These are phyloP conservation scores for Clonostachys chloroleuca DNA, from an alignment of 2,329 filamentous ascomycete genomes.

Conservation along the genomic window DNA sequence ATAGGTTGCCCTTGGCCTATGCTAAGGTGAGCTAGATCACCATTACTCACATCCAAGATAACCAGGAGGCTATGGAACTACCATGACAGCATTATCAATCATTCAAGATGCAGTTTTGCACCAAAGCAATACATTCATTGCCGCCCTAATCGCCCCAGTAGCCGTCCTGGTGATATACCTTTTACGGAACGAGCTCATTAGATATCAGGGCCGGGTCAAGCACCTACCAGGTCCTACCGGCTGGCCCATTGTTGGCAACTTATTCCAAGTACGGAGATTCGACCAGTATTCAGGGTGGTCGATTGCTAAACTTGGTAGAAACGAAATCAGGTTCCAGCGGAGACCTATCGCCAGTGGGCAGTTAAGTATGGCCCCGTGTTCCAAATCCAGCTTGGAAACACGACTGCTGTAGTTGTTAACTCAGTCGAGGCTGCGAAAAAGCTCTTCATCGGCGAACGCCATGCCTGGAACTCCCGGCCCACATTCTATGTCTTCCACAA, in stretches of 20 bases:
- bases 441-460: conserved; percentile 64
- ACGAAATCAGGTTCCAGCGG: conserved; percentile 6
- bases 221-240: conserved; percentile 7
- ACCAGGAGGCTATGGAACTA: no score
- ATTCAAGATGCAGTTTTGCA: no score
- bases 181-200: conserved; percentile 1
- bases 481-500: conserved; percentile 59
- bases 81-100: no score
- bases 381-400: conserved; percentile 26
- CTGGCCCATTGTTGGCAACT: conserved; percentile 6
- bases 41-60: no score
- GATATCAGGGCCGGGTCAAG: conserved; percentile 2
- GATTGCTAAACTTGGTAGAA: background rate
- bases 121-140: no score
- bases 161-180: background rate
- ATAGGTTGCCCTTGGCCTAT: no score
- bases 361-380: conserved; percentile 19
- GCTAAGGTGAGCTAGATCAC: no score
- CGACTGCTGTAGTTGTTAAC: conserved; percentile 64
- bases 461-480: conserved; percentile 60
- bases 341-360: conserved; percentile 19
- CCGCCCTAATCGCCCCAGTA: no score
- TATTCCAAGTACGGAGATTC: background rate
- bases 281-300: background rate
- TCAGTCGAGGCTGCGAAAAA: conserved; percentile 60